Conservation (phyloP, 768 basidiomycete genomes). For the Podaxis sp. region DNA sequence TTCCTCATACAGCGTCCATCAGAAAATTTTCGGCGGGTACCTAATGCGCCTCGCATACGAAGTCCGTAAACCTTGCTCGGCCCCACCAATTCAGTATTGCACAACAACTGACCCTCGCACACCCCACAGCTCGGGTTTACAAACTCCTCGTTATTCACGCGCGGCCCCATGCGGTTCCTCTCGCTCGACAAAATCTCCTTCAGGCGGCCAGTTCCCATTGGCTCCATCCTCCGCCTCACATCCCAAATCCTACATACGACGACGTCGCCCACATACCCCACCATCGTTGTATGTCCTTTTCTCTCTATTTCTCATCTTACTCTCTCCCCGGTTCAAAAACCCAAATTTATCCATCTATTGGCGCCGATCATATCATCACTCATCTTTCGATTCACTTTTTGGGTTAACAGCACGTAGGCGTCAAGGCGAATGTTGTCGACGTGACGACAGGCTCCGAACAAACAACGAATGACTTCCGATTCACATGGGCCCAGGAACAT, state of each 20-base stretch:
- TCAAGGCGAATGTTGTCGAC: constrained; percentile 72
- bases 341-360: neutral
- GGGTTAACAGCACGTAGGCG: constrained; percentile 58
- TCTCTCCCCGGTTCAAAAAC: neutral
- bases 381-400: neutral
- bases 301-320: neutral
- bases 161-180: constrained; percentile 65
- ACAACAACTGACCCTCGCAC: neutral
- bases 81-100: neutral
- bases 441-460: constrained; percentile 62
- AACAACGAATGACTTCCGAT: constrained; percentile 75
- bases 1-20: constrained; percentile 55
- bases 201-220: constrained; percentile 78
- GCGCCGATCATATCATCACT: neutral
- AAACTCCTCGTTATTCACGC: constrained; percentile 68
- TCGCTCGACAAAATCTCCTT: constrained; percentile 82
- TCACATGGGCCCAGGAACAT: constrained; percentile 62
- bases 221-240: constrained; percentile 73
- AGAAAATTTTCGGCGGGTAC: constrained; percentile 81
- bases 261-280: constrained; percentile 46
- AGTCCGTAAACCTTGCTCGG: constrained; percentile 33
- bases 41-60: constrained; percentile 71
- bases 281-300: constrained; percentile 52
- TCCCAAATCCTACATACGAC: constrained; percentile 68
- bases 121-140: constrained; percentile 64